phyloP scores from a whole-genome alignment of 768 basidiomycete species.

The Boletus subparvulus region DNA sequence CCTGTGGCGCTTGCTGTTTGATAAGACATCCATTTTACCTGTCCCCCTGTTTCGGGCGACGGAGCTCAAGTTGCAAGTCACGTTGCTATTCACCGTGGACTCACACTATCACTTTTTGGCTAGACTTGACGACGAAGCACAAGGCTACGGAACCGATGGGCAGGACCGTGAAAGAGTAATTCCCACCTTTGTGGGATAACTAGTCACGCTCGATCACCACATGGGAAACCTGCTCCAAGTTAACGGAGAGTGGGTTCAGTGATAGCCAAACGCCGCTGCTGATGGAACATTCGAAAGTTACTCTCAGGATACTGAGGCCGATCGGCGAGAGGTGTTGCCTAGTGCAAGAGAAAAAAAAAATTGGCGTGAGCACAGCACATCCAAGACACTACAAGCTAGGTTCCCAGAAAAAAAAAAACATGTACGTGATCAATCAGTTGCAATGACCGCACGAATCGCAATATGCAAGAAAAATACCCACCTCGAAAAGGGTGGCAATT shows the following conservation, averaged over 20 bases:
- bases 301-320: conserved; percentile 2
- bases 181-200: conserved; percentile 27
- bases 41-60: conserved; percentile 12
- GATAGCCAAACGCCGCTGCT: neutral
- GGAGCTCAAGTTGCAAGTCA: neutral
- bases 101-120: neutral
- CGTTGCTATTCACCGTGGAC: neutral
- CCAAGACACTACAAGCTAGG: neutral
- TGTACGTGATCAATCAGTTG: conserved; percentile 3
- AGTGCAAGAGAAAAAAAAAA: conserved; percentile 7
- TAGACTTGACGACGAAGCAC: neutral
- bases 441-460: neutral
- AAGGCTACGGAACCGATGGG: conserved; percentile 1
- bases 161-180: neutral
- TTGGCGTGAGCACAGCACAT: conserved; percentile 6
- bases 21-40: neutral
- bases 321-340: neutral
- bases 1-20: conserved; percentile 19
- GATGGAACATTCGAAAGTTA: neutral
- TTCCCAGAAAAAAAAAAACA: conserved; percentile 1
- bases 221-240: conserved; percentile 7
- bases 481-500: neutral
- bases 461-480: neutral
- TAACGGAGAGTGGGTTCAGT: conserved; percentile 13
- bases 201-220: neutral